Conservation (phyloP, 345 rosid genomes). For the Eucalyptus leucophloia region DNA sequence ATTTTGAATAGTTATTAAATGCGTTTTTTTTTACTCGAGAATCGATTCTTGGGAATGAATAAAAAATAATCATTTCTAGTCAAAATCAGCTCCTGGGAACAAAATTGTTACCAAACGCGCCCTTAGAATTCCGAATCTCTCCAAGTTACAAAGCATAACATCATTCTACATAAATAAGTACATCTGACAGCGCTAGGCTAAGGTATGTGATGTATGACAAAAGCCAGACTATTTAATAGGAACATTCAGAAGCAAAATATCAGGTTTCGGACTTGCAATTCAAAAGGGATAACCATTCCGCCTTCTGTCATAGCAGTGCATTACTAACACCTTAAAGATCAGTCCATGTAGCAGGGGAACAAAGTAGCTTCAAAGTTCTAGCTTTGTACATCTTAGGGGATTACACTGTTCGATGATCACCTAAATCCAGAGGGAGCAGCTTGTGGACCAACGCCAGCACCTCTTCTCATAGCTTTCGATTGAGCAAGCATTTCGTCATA, state of each 20-base stretch:
- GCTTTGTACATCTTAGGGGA: background rate
- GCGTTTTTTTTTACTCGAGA: too few species aligned
- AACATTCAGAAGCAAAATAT: background rate
- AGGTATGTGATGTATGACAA: background rate
- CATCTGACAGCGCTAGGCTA: background rate
- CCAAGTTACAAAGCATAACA: background rate
- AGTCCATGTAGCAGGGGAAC: background rate
- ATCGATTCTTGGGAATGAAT: too few species aligned
- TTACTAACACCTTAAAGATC: background rate
- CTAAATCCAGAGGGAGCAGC: slow-evolving; percentile 49
- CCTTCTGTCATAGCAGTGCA: background rate
- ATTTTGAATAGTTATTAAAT: too few species aligned
- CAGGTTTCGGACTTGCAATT: background rate
- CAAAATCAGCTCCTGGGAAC: too few species aligned
- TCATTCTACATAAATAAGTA: background rate
- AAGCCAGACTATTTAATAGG: background rate
- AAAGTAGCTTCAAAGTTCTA: background rate
- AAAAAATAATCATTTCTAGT: too few species aligned
- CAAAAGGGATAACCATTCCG: background rate
- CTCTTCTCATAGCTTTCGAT: slow-evolving; percentile 47
- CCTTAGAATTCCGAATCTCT: background rate
- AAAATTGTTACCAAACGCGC: too few species aligned
- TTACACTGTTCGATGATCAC: slow-evolving; percentile 5
- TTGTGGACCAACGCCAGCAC: slow-evolving; percentile 42
- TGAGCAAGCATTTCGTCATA: slow-evolving; percentile 57